Percentiles rank a stretch among this genome's conserved stretches.
phyloP scores from a whole-genome alignment of 106 monocot species.

The Allium fistulosum region DNA sequence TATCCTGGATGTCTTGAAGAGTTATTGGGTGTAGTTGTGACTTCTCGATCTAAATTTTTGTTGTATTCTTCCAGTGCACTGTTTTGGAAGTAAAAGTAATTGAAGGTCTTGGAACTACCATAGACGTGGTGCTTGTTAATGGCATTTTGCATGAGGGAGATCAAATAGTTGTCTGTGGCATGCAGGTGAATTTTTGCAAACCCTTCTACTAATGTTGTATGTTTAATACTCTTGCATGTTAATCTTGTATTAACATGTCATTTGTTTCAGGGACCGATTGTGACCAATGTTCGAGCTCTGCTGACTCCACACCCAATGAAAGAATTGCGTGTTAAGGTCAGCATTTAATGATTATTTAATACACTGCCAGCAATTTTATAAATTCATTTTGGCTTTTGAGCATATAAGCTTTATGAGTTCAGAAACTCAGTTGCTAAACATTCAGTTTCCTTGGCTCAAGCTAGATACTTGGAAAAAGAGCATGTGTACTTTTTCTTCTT shows the following conservation, averaged over 20 bases:
- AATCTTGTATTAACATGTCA: background rate
- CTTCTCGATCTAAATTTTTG: background rate
- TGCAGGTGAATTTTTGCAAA: conserved; percentile 58
- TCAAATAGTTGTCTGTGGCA: conserved; percentile 96
- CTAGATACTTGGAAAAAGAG: too few species aligned
- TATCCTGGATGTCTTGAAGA: background rate
- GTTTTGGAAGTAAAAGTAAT: conserved; percentile 96
- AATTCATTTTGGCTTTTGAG: too few species aligned
- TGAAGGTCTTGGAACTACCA: conserved; percentile 92
- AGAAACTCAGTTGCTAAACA: too few species aligned
- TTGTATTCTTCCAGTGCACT: conserved; percentile 56
- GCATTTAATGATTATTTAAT: conserved; percentile 1
- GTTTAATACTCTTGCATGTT: background rate
- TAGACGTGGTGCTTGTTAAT: conserved; percentile 94
- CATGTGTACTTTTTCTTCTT: too few species aligned
- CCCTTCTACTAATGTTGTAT: background rate
- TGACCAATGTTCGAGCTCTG: conserved; percentile 85
- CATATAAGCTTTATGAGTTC: too few species aligned
- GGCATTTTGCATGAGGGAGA: conserved; percentile 92
- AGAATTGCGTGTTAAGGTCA: conserved; percentile 91
- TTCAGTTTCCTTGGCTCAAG: too few species aligned
- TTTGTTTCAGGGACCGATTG: conserved; percentile 72
- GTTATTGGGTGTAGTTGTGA: background rate
- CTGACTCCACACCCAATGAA: conserved; percentile 98
- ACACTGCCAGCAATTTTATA: too few species aligned